Evolutionary conservation across 2,329 filamentous ascomycete genomes (phyloP), one percentile per base, ranked within the genome.

Genomic region (Phialemoniopsis sp.): DNA sequence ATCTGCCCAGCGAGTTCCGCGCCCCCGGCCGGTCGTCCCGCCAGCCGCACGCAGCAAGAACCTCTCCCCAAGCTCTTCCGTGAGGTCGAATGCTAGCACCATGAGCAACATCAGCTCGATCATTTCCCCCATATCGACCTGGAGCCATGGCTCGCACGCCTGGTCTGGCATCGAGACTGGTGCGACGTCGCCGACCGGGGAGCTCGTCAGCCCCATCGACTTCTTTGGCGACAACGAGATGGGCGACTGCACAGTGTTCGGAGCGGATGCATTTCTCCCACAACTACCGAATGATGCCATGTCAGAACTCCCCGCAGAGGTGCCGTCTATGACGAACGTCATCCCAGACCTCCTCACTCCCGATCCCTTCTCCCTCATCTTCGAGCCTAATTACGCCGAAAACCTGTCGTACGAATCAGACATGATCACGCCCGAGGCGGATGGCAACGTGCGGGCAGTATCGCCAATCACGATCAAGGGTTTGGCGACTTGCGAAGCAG

Each of bases 91-190:
- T 6, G 57, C 63, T 10, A 70, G 65, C 49, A 61, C 59, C 8
- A 45, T 43, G 17, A 55, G 50, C 45, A 56, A 45, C 3, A 41
- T 43, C 14, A 64, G 56, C 59, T 41, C 45, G 3, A 59, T 64
- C 21, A 62, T 76, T 37, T 76, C 73, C 7, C 69, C 73, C 9
- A 54, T 68, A 29, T 75, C 72, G 8, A 61, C 62, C 21, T 73
- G 60, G 57, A 67, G 64, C 36, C 29, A 37, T 3, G 54, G 53
- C 5, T 49, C 53, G 12, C 73, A 70, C 60, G 64, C 65, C 10
- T 59, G 62, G 46, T 55, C 64, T 9, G 63, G 57, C 4, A 53
- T 65, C 28, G 63, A 71, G 38, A 70, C 70, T 2, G 57, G 56
- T 39, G 53, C 72, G 47, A 68, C 68, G 6, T 73, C 72, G 14